phyloP scores from a whole-genome alignment of 2,329 filamentous ascomycete species.

The Cladosporium halotolerans region DNA sequence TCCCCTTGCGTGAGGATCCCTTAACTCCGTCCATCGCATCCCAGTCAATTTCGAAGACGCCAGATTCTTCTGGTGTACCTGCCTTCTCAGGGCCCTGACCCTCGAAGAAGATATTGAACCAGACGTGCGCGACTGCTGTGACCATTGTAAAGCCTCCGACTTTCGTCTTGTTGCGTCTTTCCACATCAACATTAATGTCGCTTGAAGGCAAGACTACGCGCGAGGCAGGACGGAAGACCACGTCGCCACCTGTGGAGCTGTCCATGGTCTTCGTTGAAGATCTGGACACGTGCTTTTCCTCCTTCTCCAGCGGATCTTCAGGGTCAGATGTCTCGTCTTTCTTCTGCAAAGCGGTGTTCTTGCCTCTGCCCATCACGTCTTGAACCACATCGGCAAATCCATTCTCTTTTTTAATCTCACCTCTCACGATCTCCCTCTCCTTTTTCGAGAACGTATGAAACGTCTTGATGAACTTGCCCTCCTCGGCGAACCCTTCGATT shows the following conservation, averaged over 20 bases:
- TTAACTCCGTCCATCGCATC: constrained; percentile 90
- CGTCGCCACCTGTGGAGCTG: constrained; percentile 53
- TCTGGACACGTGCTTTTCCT: constrained; percentile 5
- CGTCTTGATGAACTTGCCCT: constrained; percentile 76
- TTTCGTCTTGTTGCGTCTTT: constrained; percentile 72
- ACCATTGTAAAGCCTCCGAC: constrained; percentile 80
- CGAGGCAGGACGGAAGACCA: constrained; percentile 67
- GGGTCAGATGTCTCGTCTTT: constrained; percentile 17
- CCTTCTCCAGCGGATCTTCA: constrained; percentile 9
- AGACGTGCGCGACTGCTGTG: constrained; percentile 86
- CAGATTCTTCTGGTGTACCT: constrained; percentile 61
- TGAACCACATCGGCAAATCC: constrained; percentile 41
- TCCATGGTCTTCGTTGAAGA: constrained; percentile 4
- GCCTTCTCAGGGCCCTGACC: constrained; percentile 64
- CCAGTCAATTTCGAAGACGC: constrained; percentile 66
- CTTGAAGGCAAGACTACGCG: constrained; percentile 69
- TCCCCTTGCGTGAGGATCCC: constrained; percentile 75
- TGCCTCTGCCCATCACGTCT: constrained; percentile 36
- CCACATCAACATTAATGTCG: constrained; percentile 85
- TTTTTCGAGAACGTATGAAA: constrained; percentile 72
- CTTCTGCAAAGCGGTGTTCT: constrained; percentile 18
- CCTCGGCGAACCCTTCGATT: constrained; percentile 79
- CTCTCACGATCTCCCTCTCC: constrained; percentile 63
- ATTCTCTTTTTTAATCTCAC: constrained; percentile 41
- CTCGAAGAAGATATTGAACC: constrained; percentile 96